Evolutionary conservation across 2,329 filamentous ascomycete genomes (phyloP).

Genomic region (Epichloe typhina): DNA sequence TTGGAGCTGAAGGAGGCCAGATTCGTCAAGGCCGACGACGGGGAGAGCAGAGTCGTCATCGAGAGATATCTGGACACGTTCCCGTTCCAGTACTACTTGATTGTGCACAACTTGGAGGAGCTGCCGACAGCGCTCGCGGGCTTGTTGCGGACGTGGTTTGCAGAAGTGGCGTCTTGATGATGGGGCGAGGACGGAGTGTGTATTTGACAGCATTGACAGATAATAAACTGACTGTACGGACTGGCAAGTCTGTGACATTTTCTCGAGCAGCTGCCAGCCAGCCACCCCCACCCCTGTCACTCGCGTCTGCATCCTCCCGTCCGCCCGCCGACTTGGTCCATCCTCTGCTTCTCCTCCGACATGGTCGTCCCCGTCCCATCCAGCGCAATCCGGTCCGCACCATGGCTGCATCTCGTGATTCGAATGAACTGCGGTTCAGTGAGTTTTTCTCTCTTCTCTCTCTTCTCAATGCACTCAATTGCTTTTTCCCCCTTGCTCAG

Average conservation of each 20-base stretch:
- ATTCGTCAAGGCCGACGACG: slow-evolving; percentile 52
- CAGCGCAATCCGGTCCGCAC: not conserved
- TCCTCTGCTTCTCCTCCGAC: not conserved
- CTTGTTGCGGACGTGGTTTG: slow-evolving; percentile 91
- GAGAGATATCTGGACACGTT: slow-evolving; percentile 90
- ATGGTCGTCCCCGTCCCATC: not conserved
- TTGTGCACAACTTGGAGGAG: slow-evolving; percentile 85
- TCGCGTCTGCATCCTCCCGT: too few species aligned
- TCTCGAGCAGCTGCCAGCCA: too few species aligned
- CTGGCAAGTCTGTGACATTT: too few species aligned
- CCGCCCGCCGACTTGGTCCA: too few species aligned
- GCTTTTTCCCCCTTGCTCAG: too few species aligned
- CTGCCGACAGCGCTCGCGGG: slow-evolving; percentile 78
- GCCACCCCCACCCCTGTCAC: too few species aligned
- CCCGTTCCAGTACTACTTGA: slow-evolving; percentile 92
- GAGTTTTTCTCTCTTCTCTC: slow-evolving; percentile 8
- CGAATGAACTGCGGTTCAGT: slow-evolving; percentile 20
- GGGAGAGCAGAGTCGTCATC: slow-evolving; percentile 60
- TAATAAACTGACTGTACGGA: not conserved
- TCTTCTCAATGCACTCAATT: not conserved
- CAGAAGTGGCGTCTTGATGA: slow-evolving; percentile 44
- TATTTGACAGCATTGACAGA: not conserved
- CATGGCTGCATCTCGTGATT: slow-evolving; percentile 5
- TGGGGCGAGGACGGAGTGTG: too few species aligned
- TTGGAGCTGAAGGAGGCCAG: slow-evolving; percentile 78